Percentiles rank a stretch among this genome's conserved stretches.
Conservation (phyloP, 73 alveolate genomes). For the Paramecium octaurelia region DNA sequence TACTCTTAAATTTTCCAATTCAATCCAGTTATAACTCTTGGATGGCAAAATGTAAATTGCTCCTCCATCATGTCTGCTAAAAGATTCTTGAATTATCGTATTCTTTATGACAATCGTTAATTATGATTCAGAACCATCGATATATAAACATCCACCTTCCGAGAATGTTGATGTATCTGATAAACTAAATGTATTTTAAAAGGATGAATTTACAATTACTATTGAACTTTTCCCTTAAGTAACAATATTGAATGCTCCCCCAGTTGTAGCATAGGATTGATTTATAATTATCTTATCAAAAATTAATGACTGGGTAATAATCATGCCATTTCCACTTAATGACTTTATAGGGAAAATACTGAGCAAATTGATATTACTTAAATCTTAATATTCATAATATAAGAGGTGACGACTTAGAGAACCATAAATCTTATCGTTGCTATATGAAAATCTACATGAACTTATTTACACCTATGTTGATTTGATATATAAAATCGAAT, state of each 20-base stretch:
- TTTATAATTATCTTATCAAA: not conserved
- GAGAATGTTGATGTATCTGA: not conserved
- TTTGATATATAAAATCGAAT: not conserved
- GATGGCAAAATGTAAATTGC: not conserved
- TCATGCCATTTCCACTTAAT: not conserved
- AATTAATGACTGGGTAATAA: not conserved
- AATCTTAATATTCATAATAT: not conserved
- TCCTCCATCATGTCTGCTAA: not conserved
- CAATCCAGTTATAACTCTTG: not conserved
- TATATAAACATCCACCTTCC: not conserved
- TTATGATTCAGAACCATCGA: not conserved
- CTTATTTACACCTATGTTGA: not conserved
- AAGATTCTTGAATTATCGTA: not conserved
- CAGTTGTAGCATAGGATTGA: not conserved
- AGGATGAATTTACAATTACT: not conserved
- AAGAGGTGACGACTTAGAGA: not conserved
- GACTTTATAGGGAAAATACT: not conserved
- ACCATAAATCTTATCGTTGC: not conserved
- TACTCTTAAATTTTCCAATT: not conserved
- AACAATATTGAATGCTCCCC: not conserved
- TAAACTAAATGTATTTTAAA: not conserved
- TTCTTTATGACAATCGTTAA: not conserved
- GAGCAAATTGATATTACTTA: not conserved
- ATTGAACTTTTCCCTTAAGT: not conserved
- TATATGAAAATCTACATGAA: not conserved